Percentiles rank a stretch among this genome's conserved stretches.
These are phyloP conservation scores for Thermothelomyces thermophilus DNA, from an alignment of 2,329 filamentous ascomycete genomes.

Conservation along the genomic window DNA sequence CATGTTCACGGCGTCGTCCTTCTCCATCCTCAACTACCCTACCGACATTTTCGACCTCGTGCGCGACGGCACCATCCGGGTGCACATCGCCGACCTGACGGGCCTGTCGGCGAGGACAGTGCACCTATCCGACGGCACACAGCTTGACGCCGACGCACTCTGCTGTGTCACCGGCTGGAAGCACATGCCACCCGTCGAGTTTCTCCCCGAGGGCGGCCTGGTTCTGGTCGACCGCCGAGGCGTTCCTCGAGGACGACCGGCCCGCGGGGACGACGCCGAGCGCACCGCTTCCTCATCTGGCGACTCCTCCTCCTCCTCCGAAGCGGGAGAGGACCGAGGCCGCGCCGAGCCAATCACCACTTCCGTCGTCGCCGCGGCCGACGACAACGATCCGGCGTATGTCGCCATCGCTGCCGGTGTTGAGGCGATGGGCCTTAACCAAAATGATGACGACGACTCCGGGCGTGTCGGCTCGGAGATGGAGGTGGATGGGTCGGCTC, in stretches of 20 bases:
- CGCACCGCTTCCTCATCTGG: too few relatives aligned
- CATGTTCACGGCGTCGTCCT: conserved; percentile 47
- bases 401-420: background rate
- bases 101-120: conserved; percentile 40
- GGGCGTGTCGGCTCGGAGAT: too few relatives aligned
- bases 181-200: conserved; percentile 44
- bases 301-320: too few relatives aligned
- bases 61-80: conserved; percentile 41
- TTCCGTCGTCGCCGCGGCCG: too few relatives aligned
- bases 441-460: too few relatives aligned
- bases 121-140: conserved; percentile 43
- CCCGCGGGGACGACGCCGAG: too few relatives aligned
- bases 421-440: background rate
- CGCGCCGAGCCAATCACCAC: too few relatives aligned
- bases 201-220: conserved; percentile 42
- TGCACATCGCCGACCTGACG: conserved; percentile 48
- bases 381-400: background rate
- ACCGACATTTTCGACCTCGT: conserved; percentile 53
- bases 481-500: too few relatives aligned
- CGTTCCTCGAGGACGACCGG: too few relatives aligned
- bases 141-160: conserved; percentile 44
- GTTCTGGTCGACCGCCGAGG: too few relatives aligned
- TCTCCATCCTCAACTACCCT: conserved; percentile 56
- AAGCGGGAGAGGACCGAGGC: too few relatives aligned
- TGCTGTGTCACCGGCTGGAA: conserved; percentile 56